A percentile compares a stretch with the other conserved stretches of the same genome.
Evolutionary conservation across 352 stramenopile species (phyloP).

Genomic region (Phytophthora ohioensis): DNA sequence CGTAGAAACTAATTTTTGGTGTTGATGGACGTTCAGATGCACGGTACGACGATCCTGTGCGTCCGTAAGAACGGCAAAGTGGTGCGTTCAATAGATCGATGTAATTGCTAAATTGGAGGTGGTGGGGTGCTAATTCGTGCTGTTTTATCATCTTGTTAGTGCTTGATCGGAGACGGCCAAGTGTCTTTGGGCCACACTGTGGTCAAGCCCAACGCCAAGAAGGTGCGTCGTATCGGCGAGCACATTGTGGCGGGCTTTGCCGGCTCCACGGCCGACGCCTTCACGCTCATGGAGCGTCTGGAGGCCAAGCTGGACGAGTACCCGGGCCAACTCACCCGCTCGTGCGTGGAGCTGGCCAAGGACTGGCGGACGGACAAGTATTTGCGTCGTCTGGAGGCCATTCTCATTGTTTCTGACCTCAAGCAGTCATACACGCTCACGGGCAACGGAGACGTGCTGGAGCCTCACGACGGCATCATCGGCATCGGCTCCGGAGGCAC

Average conservation of each 20-base stretch:
- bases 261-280: slow-evolving; percentile 97
- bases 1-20: neutral
- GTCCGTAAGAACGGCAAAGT: slow-evolving; percentile 98
- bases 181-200: slow-evolving; percentile 96
- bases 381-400: slow-evolving; percentile 94
- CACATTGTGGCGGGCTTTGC: slow-evolving; percentile 98
- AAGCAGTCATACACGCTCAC: slow-evolving; percentile 98
- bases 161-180: slow-evolving; percentile 98
- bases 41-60: slow-evolving; percentile 98
- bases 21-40: slow-evolving; percentile 62
- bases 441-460: slow-evolving; percentile 98
- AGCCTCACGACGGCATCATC: slow-evolving; percentile 97
- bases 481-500: slow-evolving; percentile 94
- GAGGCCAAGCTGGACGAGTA: slow-evolving; percentile 99
- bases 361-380: slow-evolving; percentile 99
- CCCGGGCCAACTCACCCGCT: slow-evolving; percentile 95
- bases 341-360: slow-evolving; percentile 99
- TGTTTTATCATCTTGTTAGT: slow-evolving; percentile 41
- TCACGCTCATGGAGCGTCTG: slow-evolving; percentile 98
- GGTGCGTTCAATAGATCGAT: slow-evolving; percentile 53
- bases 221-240: slow-evolving; percentile 96
- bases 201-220: slow-evolving; percentile 98
- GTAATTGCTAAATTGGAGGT: neutral
- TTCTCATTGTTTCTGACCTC: slow-evolving; percentile 96
- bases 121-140: neutral